Evolutionary conservation across 805 yeast genomes (phyloP).

Genomic region (Yarrowia sp.): DNA sequence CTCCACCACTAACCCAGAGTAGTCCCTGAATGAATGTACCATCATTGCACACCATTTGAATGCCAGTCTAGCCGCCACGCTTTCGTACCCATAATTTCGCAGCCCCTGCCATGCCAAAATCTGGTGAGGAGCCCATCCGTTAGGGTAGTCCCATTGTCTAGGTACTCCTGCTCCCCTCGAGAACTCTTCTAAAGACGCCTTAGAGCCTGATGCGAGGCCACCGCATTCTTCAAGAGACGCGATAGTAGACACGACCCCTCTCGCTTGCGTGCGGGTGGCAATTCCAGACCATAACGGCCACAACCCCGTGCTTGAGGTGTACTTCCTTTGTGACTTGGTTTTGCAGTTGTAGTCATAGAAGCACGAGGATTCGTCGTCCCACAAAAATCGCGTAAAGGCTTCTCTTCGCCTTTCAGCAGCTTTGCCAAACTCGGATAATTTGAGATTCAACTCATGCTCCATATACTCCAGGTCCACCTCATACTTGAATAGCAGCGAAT

Average conservation of each 20-base stretch:
- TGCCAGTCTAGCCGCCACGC: slow-evolving; percentile 64
- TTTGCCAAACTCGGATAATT: slow-evolving; percentile 58
- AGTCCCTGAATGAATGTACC: slow-evolving; percentile 86
- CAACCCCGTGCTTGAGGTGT: slow-evolving; percentile 83
- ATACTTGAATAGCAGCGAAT: slow-evolving; percentile 81
- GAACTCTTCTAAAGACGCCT: slow-evolving; percentile 65
- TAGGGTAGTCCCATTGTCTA: slow-evolving; percentile 98
- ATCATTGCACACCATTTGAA: slow-evolving; percentile 89
- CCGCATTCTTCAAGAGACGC: slow-evolving; percentile 70
- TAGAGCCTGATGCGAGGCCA: slow-evolving; percentile 83
- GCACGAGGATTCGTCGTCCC: slow-evolving; percentile 78
- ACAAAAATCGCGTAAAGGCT: slow-evolving; percentile 62
- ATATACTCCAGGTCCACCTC: slow-evolving; percentile 73
- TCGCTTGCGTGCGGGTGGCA: slow-evolving; percentile 68
- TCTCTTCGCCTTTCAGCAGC: slow-evolving; percentile 53
- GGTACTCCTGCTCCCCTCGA: slow-evolving; percentile 65
- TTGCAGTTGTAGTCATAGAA: slow-evolving; percentile 81
- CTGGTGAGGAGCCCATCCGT: slow-evolving; percentile 99
- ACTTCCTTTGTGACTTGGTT: slow-evolving; percentile 51
- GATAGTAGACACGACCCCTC: slow-evolving; percentile 28
- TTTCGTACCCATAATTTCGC: slow-evolving; percentile 61
- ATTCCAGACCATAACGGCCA: slow-evolving; percentile 89
- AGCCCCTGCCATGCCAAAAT: slow-evolving; percentile 91
- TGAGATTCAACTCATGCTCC: slow-evolving; percentile 43
- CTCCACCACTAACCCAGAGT: slow-evolving; percentile 92